Evolutionary conservation across 176 grass and related monocot species (phyloP), one percentile per base, ranked within the genome.

Genomic region (Ananas comosus): DNA sequence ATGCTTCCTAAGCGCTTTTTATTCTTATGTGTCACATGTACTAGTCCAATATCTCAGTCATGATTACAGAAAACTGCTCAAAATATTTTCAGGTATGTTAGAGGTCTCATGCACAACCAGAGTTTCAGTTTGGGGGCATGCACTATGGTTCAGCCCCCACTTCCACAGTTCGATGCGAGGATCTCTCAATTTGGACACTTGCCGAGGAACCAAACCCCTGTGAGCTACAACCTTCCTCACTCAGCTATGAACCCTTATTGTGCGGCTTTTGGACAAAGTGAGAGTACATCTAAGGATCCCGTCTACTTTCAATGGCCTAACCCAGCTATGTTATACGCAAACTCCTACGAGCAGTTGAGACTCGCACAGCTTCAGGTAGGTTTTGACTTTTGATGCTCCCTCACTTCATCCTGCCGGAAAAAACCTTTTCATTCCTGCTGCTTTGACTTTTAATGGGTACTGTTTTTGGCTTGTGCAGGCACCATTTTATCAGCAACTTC

Each of bases 221-320:
- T 61, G 42, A 77, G 14, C 18, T 77, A 69, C 53, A 14, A 74
- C 42, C 12, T 50, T 2, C 13, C 66, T 50, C 25, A 50, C 51
- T 4, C 66, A 17, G 13, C 28, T 51, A 16, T 77, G 52, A 59
- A 61, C 51, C 75, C 66, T 8, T 77, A 69, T 61, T 16, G 51
- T 63, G 18, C 48, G 49, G 10, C 16, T 9, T 42, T 42, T 42
- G 33, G 33, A 42, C 53, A 66, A 77, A 68, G 52, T 66, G 50
- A 77, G 58, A 65, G 59, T 56, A 77, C 18, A 3, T 3, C 29
- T 28, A 49, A 49, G 3, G 53, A 69, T 59, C 42, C 13, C 59
- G 17, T 77, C 12, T 77, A 77, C 66, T 49, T 77, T 52, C 75
- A 69, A 10, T 77, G 75, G 75, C 75, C 65, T 19, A 63, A n/a